A percentile compares a stretch with the other conserved stretches of the same genome.
Conservation (phyloP, 495 filamentous ascomycete genomes). For the Hypoxylon trugodes region DNA sequence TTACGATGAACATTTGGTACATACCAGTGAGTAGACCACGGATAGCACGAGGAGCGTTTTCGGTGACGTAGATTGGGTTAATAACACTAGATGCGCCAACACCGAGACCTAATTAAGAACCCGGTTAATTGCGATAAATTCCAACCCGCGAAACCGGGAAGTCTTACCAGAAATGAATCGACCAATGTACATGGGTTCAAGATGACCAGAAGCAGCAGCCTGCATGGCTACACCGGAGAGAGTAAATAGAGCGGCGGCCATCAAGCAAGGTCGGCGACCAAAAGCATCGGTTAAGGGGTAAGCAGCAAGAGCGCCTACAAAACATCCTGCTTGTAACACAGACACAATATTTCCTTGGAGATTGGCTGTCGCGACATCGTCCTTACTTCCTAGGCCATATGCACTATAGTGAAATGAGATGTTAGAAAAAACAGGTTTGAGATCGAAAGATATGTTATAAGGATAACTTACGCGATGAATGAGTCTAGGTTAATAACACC, state of each 20-base stretch:
- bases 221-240: conserved; percentile 53
- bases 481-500: conserved; percentile 65
- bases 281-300: conserved; percentile 61
- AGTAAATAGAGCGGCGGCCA: conserved; percentile 50
- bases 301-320: conserved; percentile 69
- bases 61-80: conserved; percentile 64
- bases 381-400: conserved; percentile 42
- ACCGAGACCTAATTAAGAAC: conserved; percentile 56
- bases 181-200: conserved; percentile 69
- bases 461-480: conserved; percentile 42
- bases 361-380: conserved; percentile 45
- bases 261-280: conserved; percentile 59
- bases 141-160: neutral
- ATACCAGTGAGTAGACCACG: conserved; percentile 74
- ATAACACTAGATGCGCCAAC: conserved; percentile 69
- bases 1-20: conserved; percentile 73
- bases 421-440: conserved; percentile 45
- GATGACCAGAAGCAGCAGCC: conserved; percentile 50
- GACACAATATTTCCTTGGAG: conserved; percentile 66
- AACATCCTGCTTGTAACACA: conserved; percentile 70
- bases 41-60: conserved; percentile 76
- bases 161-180: conserved; percentile 68
- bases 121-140: neutral
- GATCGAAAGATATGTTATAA: neutral
- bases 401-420: conserved; percentile 46